A percentile compares a stretch with the other conserved stretches of the same genome.
These are phyloP conservation scores for Anaeromyces robustus DNA, from an alignment of 192 early-diverging fungal genomes.

Conservation along the genomic window DNA sequence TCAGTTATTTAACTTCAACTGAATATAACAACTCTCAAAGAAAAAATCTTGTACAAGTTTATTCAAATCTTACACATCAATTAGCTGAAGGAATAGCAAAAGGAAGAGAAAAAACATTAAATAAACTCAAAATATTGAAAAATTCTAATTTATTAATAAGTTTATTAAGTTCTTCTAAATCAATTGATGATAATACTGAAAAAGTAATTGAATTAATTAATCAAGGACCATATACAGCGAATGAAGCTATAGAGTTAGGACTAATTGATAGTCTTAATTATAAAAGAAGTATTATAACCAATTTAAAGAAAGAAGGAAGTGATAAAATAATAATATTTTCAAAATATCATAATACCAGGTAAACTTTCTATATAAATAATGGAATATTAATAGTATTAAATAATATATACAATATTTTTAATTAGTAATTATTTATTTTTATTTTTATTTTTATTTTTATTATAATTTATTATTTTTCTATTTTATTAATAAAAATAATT, in stretches of 20 bases:
- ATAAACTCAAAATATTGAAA: neutral
- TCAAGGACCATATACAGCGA: conserved; percentile 30
- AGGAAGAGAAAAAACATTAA: neutral
- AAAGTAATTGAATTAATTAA: conserved; percentile 31
- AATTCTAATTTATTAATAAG: neutral
- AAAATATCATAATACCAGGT: neutral
- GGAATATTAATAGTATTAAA: no score
- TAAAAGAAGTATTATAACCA: conserved; percentile 13
- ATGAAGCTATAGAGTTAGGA: conserved; percentile 25
- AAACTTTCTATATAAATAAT: neutral
- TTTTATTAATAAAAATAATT: no score
- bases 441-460: no score
- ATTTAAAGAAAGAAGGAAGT: conserved; percentile 13
- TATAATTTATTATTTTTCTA: no score
- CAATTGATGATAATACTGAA: conserved; percentile 3
- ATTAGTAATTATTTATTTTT: no score
- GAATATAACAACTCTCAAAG: conserved; percentile 28
- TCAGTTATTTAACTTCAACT: conserved; percentile 27
- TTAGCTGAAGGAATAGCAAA: neutral
- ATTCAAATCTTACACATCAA: conserved; percentile 27
- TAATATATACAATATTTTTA: no score
- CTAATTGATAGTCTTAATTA: conserved; percentile 37
- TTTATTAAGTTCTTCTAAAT: neutral
- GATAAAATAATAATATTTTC: conserved; percentile 7
- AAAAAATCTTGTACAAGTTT: conserved; percentile 33